Percentiles rank a stretch among this genome's conserved stretches.
Conservation (phyloP, 176 grass and related monocot species). For the Eleusine indica region DNA sequence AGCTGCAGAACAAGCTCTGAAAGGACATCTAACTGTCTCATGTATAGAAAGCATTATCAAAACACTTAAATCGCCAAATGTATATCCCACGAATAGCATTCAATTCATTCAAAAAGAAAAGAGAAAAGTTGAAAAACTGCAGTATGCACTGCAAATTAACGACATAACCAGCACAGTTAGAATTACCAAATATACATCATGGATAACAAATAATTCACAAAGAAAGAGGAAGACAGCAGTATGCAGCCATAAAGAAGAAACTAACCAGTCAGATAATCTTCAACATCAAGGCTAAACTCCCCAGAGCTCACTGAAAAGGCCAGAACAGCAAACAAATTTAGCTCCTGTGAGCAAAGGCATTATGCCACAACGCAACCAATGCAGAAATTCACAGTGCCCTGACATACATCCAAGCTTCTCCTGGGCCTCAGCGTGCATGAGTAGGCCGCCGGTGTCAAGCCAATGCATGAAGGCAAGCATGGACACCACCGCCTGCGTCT, state of each 20-base stretch:
- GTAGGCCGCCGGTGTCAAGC: slow-evolving; percentile 75
- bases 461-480: slow-evolving; percentile 83
- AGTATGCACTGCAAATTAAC: neutral
- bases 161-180: neutral
- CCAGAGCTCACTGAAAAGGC: slow-evolving; percentile 69
- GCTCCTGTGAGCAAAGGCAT: neutral
- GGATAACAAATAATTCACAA: slow-evolving; percentile 4
- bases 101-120: neutral
- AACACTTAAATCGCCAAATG: neutral
- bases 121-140: neutral
- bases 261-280: slow-evolving; percentile 90
- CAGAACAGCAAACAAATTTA: slow-evolving; percentile 28
- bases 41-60: neutral
- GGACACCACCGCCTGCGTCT: slow-evolving; percentile 77
- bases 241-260: slow-evolving; percentile 2
- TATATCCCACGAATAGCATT: neutral
- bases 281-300: slow-evolving; percentile 87
- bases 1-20: neutral
- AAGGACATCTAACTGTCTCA: neutral
- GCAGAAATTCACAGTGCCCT: slow-evolving; percentile 5
- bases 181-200: neutral
- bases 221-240: neutral
- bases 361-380: slow-evolving; percentile 19
- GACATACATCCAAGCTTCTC: slow-evolving; percentile 83
- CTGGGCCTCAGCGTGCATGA: slow-evolving; percentile 82